These are phyloP conservation scores for Warburgia ugandensis DNA, from an alignment of 164 flowering plant species.

Conservation along the genomic window DNA sequence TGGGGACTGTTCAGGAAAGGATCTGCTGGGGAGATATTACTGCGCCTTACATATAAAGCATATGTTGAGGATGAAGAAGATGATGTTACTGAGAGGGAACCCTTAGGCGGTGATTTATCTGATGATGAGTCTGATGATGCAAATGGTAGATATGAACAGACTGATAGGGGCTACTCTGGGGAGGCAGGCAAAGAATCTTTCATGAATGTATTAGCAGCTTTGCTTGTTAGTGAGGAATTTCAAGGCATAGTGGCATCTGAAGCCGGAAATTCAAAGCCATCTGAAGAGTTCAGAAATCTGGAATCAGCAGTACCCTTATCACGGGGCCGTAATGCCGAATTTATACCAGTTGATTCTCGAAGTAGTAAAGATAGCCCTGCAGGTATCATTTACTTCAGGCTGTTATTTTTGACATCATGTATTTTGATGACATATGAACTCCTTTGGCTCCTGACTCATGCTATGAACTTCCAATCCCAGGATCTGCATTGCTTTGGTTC, in stretches of 20 bases:
- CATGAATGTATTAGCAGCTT: constrained; percentile 84
- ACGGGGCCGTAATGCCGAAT: constrained; percentile 16
- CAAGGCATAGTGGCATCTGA: constrained; percentile 89
- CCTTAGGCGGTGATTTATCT: constrained; percentile 41
- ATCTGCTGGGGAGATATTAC: constrained; percentile 70
- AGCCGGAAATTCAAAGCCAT: constrained; percentile 33
- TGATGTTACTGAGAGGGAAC: constrained; percentile 33
- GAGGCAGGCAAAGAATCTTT: constrained; percentile 64
- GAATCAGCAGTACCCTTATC: constrained; percentile 20
- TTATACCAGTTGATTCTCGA: constrained; percentile 24
- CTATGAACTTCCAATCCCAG: constrained; percentile 43
- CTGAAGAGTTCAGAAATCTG: constrained; percentile 20
- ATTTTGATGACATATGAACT: neutral
- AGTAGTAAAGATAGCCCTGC: constrained; percentile 25
- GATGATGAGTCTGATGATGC: constrained; percentile 73
- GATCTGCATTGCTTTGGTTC: constrained; percentile 63
- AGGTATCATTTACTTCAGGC: constrained; percentile 22
- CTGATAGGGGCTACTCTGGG: constrained; percentile 12
- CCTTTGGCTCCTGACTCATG: neutral
- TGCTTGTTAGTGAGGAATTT: constrained; percentile 93
- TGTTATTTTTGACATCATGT: neutral
- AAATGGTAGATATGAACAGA: constrained; percentile 20
- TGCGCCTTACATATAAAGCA: constrained; percentile 89
- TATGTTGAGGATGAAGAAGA: constrained; percentile 99
- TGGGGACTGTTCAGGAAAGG: constrained; percentile 65